Percentiles rank a stretch among this genome's conserved stretches.
Conservation (phyloP, 2,329 filamentous ascomycete genomes). For the Epichloe gansuensis region DNA sequence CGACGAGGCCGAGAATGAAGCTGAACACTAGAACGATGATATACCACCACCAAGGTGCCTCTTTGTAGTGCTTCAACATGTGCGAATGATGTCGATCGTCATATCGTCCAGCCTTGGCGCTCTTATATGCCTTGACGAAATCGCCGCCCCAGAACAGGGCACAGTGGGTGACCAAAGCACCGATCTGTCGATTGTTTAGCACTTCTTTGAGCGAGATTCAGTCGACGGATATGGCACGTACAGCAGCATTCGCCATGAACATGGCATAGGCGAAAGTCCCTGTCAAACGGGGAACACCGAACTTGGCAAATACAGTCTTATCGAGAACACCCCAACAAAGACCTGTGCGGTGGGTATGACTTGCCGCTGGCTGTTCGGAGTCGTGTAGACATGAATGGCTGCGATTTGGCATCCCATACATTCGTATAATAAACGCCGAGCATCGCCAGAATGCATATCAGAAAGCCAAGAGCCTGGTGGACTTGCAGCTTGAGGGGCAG, state of each 20-base stretch:
- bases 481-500: constrained; percentile 24
- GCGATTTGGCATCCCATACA: constrained; percentile 22
- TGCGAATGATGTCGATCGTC: constrained; percentile 40
- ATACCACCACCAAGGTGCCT: constrained; percentile 28
- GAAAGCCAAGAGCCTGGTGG: constrained; percentile 25
- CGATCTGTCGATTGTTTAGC: constrained; percentile 28
- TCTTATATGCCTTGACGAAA: constrained; percentile 31
- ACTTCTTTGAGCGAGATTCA: background rate
- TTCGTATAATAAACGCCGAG: constrained; percentile 29
- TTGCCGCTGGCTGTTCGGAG: constrained; percentile 29
- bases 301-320: constrained; percentile 24
- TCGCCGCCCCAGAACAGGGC: constrained; percentile 44
- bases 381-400: constrained; percentile 20
- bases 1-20: constrained; percentile 23
- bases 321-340: constrained; percentile 31
- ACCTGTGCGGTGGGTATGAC: constrained; percentile 26
- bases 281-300: constrained; percentile 34
- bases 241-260: constrained; percentile 45
- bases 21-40: constrained; percentile 16
- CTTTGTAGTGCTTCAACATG: constrained; percentile 41
- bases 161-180: constrained; percentile 39
- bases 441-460: constrained; percentile 23
- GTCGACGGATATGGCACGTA: constrained; percentile 18
- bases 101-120: constrained; percentile 19
- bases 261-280: constrained; percentile 40